A percentile compares a stretch with the other conserved stretches of the same genome.
phyloP scores from a whole-genome alignment of 2,329 filamentous ascomycete genomes.

The Fusarium incarnatum region DNA sequence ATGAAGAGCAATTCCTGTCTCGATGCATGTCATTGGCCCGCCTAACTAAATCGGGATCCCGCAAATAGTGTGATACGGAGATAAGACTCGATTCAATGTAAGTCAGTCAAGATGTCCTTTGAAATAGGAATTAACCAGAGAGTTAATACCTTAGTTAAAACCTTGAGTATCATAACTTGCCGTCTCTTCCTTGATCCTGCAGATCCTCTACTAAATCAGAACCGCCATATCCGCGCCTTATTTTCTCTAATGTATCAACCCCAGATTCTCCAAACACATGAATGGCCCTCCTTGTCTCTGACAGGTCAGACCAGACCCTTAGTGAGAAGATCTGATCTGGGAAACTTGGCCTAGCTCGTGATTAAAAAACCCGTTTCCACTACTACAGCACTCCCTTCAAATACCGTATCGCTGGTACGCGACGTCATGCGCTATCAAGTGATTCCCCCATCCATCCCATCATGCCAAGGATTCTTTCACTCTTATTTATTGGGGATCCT shows the following conservation, averaged over 20 bases:
- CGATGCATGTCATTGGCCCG: constrained; percentile 4
- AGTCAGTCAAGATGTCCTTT: not conserved
- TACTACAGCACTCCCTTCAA: not conserved
- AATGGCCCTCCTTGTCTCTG: constrained; percentile 14
- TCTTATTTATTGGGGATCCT: constrained; percentile 3
- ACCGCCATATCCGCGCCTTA: constrained; percentile 21
- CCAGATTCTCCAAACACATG: not conserved
- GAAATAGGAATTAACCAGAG: not conserved
- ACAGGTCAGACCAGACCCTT: not conserved
- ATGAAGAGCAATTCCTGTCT: not conserved
- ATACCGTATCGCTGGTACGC: not conserved
- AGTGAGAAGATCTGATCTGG: not conserved
- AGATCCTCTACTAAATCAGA: not conserved
- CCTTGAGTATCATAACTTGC: not conserved
- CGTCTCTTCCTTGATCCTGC: constrained; percentile 1
- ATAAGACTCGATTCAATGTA: not conserved
- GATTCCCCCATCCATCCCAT: not conserved
- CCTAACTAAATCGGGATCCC: not conserved
- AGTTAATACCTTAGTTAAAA: not conserved
- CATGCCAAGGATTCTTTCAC: constrained; percentile 13
- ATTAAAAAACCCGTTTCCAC: constrained; percentile 15
- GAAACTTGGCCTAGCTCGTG: constrained; percentile 20
- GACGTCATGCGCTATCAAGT: constrained; percentile 22
- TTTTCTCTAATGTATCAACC: not conserved
- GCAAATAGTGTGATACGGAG: not conserved